Percentiles rank a stretch among this genome's conserved stretches.
phyloP scores from a whole-genome alignment of 1,284 basidiomycete genomes.

The Bondarzewia mesenterica region DNA sequence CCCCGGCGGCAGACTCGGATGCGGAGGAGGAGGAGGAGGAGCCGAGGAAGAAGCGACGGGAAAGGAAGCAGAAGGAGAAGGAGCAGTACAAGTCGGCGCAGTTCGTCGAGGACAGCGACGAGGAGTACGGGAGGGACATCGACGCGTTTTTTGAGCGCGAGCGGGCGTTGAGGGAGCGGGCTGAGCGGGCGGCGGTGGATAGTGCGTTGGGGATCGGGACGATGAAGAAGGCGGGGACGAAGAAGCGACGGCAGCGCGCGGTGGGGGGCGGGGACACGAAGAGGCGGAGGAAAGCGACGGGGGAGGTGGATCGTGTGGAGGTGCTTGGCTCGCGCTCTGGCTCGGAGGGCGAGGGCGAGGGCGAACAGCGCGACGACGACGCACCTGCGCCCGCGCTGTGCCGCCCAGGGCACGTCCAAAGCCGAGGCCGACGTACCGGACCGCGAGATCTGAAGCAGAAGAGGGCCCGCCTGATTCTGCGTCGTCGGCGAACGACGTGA shows the following conservation, averaged over 20 bases:
- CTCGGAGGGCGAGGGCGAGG: not conserved
- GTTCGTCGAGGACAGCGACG: conserved; percentile 87
- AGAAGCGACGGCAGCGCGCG: conserved; percentile 45
- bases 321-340: too few species aligned
- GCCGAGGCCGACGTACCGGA: not conserved
- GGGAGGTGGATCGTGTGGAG: too few species aligned
- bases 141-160: conserved; percentile 78
- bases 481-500: not conserved
- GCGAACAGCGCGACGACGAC: not conserved
- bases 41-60: conserved; percentile 33
- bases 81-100: conserved; percentile 80
- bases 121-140: conserved; percentile 61
- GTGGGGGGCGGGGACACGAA: conserved; percentile 18
- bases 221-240: conserved; percentile 62
- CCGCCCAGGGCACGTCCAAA: not conserved
- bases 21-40: conserved; percentile 36
- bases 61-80: conserved; percentile 59
- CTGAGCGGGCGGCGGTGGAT: conserved; percentile 38
- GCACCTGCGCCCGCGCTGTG: not conserved
- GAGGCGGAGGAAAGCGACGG: conserved; percentile 12
- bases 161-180: conserved; percentile 42
- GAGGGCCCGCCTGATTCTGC: not conserved
- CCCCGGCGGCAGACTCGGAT: conserved; percentile 36
- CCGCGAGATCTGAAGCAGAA: not conserved
- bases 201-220: conserved; percentile 32